A percentile compares a stretch with the other conserved stretches of the same genome.
Conservation (phyloP, 1,284 basidiomycete species). For the Leccinum griseonigrum region DNA sequence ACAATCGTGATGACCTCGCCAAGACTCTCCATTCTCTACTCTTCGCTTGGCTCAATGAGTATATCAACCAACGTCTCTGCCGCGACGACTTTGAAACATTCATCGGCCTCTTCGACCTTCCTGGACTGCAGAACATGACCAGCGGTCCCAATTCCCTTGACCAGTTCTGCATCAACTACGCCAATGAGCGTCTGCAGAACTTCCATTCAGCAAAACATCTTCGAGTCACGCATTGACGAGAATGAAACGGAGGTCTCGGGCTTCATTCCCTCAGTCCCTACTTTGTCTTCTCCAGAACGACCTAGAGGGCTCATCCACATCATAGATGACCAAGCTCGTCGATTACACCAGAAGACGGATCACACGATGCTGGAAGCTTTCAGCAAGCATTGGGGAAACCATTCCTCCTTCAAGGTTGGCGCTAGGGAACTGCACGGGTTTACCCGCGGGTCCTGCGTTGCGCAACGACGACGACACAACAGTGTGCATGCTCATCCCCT, state of each 20-base stretch:
- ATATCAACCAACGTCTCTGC: conserved; percentile 90
- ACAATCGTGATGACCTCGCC: too few species aligned
- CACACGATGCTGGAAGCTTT: conserved; percentile 95
- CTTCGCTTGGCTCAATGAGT: too few species aligned
- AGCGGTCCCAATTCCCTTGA: too few species aligned
- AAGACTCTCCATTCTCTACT: too few species aligned
- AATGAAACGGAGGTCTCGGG: conserved; percentile 80
- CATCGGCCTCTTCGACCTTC: conserved; percentile 56
- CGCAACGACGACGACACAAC: too few species aligned
- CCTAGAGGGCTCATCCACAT: conserved; percentile 95
- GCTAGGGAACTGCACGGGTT: conserved; percentile 18
- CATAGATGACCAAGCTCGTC: conserved; percentile 95
- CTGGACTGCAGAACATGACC: too few species aligned
- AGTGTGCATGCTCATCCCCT: too few species aligned
- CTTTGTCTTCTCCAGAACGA: conserved; percentile 84
- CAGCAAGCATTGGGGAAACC: conserved; percentile 91
- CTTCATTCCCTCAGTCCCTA: conserved; percentile 70
- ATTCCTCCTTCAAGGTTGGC: conserved; percentile 85
- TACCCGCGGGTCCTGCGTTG: too few species aligned
- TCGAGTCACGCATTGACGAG: conserved; percentile 78
- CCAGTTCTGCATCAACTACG: conserved; percentile 52
- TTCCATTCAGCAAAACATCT: conserved; percentile 79
- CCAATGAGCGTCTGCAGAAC: conserved; percentile 86
- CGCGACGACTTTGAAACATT: conserved; percentile 81
- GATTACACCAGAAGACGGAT: conserved; percentile 88